These are phyloP conservation scores for Puya raimondii DNA, from an alignment of 176 grass and related monocot genomes.

Conservation along the genomic window DNA sequence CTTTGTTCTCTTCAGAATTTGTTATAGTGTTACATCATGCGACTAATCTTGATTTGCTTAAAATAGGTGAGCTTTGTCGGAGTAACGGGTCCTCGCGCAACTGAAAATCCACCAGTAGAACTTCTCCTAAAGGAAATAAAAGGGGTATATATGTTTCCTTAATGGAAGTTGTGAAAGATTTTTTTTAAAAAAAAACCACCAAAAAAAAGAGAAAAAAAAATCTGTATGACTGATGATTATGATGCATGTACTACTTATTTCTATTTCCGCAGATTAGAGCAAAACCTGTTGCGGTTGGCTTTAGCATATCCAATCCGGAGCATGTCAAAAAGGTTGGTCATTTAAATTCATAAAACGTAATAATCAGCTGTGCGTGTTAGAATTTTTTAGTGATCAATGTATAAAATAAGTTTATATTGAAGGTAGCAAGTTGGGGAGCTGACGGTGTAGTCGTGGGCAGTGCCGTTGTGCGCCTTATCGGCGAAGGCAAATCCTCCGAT, in stretches of 20 bases:
- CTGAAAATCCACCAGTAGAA: constrained; percentile 4
- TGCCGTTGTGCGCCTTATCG: constrained; percentile 2
- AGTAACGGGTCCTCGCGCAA: constrained; percentile 8
- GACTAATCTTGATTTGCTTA: neutral
- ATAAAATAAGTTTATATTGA: neutral
- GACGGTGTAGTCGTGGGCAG: constrained; percentile 13
- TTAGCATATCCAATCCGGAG: constrained; percentile 21
- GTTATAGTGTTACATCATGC: neutral
- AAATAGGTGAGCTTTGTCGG: constrained; percentile 15
- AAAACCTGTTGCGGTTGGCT: constrained; percentile 21
- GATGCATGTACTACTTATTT: neutral
- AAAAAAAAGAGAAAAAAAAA: neutral
- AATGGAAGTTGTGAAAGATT: neutral
- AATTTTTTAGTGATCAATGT: neutral
- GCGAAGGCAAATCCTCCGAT: neutral
- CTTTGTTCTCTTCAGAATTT: neutral
- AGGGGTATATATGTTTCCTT: neutral
- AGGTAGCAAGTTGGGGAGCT: constrained; percentile 6
- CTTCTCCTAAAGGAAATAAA: constrained; percentile 12
- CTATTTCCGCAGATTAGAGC: neutral
- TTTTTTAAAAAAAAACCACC: neutral
- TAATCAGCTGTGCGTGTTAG: neutral
- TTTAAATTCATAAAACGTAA: neutral
- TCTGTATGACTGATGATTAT: neutral
- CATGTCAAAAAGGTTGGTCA: constrained; percentile 13